phyloP scores from a whole-genome alignment of 257 asterid species.

The Nyctanthes arbortristis region DNA sequence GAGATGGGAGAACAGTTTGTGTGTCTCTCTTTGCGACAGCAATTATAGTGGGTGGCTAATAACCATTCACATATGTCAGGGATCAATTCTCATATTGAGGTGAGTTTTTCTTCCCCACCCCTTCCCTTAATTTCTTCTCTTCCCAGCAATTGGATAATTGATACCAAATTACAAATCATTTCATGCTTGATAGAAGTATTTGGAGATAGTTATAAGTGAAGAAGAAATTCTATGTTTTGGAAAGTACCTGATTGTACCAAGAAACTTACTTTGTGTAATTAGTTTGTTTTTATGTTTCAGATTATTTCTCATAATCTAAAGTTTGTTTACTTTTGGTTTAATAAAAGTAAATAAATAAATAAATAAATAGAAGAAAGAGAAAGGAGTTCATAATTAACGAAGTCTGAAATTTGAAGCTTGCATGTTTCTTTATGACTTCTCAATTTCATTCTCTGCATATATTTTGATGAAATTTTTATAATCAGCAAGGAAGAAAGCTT shows the following conservation, averaged over 20 bases:
- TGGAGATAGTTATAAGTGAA: background rate
- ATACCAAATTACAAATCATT: background rate
- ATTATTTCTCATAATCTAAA: too few species aligned
- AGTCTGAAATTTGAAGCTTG: too few species aligned
- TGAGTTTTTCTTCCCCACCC: conserved; percentile 6
- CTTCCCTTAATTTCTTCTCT: background rate
- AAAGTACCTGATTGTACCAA: background rate
- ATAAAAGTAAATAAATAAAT: too few species aligned
- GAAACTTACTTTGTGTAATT: too few species aligned
- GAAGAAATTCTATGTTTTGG: background rate
- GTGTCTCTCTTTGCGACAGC: conserved; percentile 16
- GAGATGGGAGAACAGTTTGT: conserved; percentile 35
- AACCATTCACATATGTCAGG: conserved; percentile 27
- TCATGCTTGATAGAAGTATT: background rate
- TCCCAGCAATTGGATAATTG: background rate
- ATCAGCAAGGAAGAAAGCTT: background rate
- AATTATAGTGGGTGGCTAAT: conserved; percentile 34
- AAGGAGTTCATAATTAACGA: too few species aligned
- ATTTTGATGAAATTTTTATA: too few species aligned
- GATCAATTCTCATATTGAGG: conserved; percentile 39
- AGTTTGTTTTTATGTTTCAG: too few species aligned
- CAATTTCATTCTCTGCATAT: too few species aligned
- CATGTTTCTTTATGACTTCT: too few species aligned
- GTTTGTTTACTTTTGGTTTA: too few species aligned
- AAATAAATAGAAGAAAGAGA: too few species aligned